Conservation (phyloP, 129 eudicot genomes). For the Sambucus nigra region DNA sequence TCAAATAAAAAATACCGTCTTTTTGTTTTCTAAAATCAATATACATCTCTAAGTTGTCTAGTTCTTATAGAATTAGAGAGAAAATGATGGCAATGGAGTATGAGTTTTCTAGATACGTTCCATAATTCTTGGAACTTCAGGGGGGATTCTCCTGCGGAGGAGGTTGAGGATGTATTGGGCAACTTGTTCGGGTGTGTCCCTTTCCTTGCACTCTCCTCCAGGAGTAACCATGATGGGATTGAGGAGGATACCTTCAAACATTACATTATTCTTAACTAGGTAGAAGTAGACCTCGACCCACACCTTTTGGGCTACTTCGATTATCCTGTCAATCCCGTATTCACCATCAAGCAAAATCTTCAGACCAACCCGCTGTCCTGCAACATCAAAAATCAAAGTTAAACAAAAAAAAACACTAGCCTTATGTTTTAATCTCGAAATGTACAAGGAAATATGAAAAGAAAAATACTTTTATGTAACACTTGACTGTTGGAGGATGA, state of each 20-base stretch:
- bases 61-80: no score
- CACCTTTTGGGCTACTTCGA: slow-evolving; percentile 58
- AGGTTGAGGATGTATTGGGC: slow-evolving; percentile 63
- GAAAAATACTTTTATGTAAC: no score
- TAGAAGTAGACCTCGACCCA: slow-evolving; percentile 77
- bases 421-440: no score
- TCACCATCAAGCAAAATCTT: slow-evolving; percentile 65
- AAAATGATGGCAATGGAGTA: no score
- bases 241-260: slow-evolving; percentile 66
- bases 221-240: slow-evolving; percentile 93
- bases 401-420: neutral
- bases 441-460: no score
- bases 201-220: slow-evolving; percentile 58
- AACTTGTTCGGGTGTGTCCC: slow-evolving; percentile 66
- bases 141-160: slow-evolving; percentile 62
- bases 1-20: no score
- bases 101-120: slow-evolving; percentile 23
- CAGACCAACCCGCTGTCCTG: slow-evolving; percentile 80
- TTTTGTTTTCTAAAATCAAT: no score
- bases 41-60: no score
- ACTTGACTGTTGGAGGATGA: no score
- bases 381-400: slow-evolving; percentile 9
- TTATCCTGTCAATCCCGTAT: slow-evolving; percentile 59
- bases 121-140: slow-evolving; percentile 86
- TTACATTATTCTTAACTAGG: slow-evolving; percentile 57